Base-by-base conservation (phyloP, 78 protist genomes). In the Cavenderia fasciculata region DNA sequence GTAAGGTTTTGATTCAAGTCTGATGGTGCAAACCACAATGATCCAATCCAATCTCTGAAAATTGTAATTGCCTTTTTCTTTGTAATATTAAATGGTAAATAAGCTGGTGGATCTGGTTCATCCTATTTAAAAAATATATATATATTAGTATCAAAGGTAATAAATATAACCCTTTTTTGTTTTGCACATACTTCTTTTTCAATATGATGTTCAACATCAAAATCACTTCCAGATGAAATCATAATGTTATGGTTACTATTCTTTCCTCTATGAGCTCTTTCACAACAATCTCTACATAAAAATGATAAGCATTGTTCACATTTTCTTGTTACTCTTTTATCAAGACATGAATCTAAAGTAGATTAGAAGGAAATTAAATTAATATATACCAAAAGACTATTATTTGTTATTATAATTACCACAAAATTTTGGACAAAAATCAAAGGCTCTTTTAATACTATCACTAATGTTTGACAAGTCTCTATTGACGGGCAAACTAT, bases 1-100 rank as follows among this genome's bases (percentile, higher is more conserved):
- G 66, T 41, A 11, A 40, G 27, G 3, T 66, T 82, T 2, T 40
- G 62, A 5, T 82, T 68, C 23, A 82, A 40, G 43, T 82, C 90
- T 6, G 90, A 82, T 52, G 90, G 90, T 10, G 90, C 90, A 47
- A 82, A 82, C 90, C 90, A 82, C 8, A 82, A 52, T 66, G 90
- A 82, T n/a, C 59, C 14, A 16, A 82, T 56, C 90, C 90, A 82
- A 65, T 82, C 73, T 29, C 61, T 40, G 41, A 82, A 82, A 2
- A 82, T 33, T 11, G 40, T 59, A 14, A 33, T 47, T 33, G 79
- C 47, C 57, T 56, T 74, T 54, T 74, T 52, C 33, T 70, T 52
- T 25, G 90, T 66, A 2, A 82, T 44, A 18, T 54, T 68, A 49
- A 82, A 82, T 82, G 52, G 90, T 31, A 82, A 14, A 34, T 82